Evolutionary conservation across 2,329 filamentous ascomycete genomes (phyloP).

Genomic region (Mycosphaerella sp.): DNA sequence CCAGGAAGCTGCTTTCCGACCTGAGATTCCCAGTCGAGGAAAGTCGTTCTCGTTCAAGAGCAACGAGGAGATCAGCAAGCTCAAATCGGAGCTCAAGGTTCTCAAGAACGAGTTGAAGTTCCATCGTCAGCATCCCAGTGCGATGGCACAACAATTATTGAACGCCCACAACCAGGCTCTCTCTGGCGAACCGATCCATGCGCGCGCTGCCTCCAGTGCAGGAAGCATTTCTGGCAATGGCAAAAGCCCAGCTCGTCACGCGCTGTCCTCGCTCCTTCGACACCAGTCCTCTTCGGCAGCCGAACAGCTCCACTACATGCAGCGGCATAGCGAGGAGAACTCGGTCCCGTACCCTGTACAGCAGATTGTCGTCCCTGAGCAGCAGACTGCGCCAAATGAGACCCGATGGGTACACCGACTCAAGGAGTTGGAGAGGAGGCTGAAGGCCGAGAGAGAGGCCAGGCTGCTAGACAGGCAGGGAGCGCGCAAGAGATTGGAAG

Average conservation of each 20-base stretch:
- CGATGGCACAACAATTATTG: slow-evolving; percentile 32
- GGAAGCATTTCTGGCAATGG: slow-evolving; percentile 12
- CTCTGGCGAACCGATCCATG: slow-evolving; percentile 18
- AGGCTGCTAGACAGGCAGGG: slow-evolving; percentile 76
- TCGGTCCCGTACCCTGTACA: slow-evolving; percentile 29
- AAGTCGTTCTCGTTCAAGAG: slow-evolving; percentile 33
- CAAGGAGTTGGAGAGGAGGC: slow-evolving; percentile 76
- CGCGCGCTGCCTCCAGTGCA: slow-evolving; percentile 18
- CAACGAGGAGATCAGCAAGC: slow-evolving; percentile 51
- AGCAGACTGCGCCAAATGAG: slow-evolving; percentile 47
- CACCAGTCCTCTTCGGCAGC: slow-evolving; percentile 49
- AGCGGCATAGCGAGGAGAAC: slow-evolving; percentile 12
- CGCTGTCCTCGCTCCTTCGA: slow-evolving; percentile 48
- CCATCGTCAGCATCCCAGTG: slow-evolving; percentile 43
- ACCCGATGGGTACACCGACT: slow-evolving; percentile 79
- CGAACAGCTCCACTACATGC: slow-evolving; percentile 33
- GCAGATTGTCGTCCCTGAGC: slow-evolving; percentile 40
- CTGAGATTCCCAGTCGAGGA: slow-evolving; percentile 34
- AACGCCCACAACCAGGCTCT: slow-evolving; percentile 25
- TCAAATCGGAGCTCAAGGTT: slow-evolving; percentile 55
- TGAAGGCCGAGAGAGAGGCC: slow-evolving; percentile 86
- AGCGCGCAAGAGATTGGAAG: slow-evolving; percentile 71
- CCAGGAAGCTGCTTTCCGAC: slow-evolving; percentile 21
- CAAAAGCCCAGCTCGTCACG: slow-evolving; percentile 36
- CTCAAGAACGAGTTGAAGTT: slow-evolving; percentile 60